Conservation (phyloP, 2,329 filamentous ascomycete genomes). For the Curvularia eragrostidis region DNA sequence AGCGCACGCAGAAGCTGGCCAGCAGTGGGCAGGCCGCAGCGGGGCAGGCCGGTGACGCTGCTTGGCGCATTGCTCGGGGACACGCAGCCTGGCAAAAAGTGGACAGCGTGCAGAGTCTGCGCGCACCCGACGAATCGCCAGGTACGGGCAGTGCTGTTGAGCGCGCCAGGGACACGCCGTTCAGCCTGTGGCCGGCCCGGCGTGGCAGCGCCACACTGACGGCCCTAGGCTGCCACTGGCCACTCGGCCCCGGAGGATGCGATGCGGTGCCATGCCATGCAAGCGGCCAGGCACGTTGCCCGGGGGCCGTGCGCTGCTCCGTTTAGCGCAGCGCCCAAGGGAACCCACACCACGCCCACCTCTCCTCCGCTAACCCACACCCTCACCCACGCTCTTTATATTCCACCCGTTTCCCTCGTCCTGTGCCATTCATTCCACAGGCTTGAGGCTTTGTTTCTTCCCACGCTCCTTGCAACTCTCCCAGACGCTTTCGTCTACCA, state of each 20-base stretch:
- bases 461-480: conserved; percentile 40
- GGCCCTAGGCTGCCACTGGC: conserved; percentile 8
- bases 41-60: background rate
- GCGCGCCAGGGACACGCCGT: conserved; percentile 28
- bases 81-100: conserved; percentile 8
- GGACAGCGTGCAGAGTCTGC: background rate
- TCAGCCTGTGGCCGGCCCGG: conserved; percentile 31
- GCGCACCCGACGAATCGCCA: too few species aligned
- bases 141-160: too few species aligned
- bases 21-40: conserved; percentile 3
- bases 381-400: conserved; percentile 34
- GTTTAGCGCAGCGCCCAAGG: conserved; percentile 10
- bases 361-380: conserved; percentile 21
- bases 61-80: conserved; percentile 1
- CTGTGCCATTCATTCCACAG: conserved; percentile 39
- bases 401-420: conserved; percentile 28
- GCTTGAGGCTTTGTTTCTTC: conserved; percentile 45
- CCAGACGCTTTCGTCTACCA: conserved; percentile 46
- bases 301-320: conserved; percentile 21
- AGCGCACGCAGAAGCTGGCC: background rate
- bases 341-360: conserved; percentile 12
- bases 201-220: conserved; percentile 25
- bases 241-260: conserved; percentile 30
- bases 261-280: conserved; percentile 27
- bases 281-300: conserved; percentile 20